Percentiles rank a stretch among this genome's conserved stretches.
Conservation (phyloP, 352 stramenopile species). For the Pseudoperonospora humuli region DNA sequence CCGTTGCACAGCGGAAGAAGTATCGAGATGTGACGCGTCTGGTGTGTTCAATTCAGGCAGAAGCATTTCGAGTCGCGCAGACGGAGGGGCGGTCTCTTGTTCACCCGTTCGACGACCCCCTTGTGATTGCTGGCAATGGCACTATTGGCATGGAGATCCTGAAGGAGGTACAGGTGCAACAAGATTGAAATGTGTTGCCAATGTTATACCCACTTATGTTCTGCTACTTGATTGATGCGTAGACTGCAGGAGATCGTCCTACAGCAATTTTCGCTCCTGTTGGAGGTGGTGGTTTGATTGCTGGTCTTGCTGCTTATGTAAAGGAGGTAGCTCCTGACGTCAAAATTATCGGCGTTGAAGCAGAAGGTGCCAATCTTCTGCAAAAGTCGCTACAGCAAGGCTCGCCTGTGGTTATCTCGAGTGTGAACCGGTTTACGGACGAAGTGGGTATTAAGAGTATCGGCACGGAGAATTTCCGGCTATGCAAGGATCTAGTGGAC, state of each 20-base stretch:
- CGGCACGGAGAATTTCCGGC: constrained; percentile 92
- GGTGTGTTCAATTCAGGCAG: constrained; percentile 36
- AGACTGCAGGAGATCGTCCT: constrained; percentile 82
- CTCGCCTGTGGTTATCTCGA: constrained; percentile 82
- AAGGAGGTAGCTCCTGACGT: constrained; percentile 82
- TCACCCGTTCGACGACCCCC: constrained; percentile 96
- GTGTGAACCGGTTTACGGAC: constrained; percentile 96
- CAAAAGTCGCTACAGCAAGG: constrained; percentile 81
- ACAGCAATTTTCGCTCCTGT: constrained; percentile 96
- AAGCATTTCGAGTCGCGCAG: constrained; percentile 87
- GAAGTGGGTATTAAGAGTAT: constrained; percentile 92
- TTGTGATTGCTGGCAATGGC: constrained; percentile 96
- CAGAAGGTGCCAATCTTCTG: constrained; percentile 92
- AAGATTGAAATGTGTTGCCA: background rate
- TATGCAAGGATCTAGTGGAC: constrained; percentile 92
- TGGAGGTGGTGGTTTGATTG: constrained; percentile 94
- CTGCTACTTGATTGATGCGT: constrained; percentile 3
- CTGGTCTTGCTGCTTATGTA: constrained; percentile 90
- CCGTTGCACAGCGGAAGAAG: background rate
- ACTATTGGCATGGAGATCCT: constrained; percentile 94
- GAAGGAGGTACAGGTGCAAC: constrained; percentile 38
- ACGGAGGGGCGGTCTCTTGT: constrained; percentile 92
- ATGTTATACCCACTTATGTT: background rate
- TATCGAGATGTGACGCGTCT: background rate
- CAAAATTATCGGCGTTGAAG: constrained; percentile 95